These are phyloP conservation scores for Styphnolobium japonicum DNA, from an alignment of 306 rosid genomes.

Conservation along the genomic window DNA sequence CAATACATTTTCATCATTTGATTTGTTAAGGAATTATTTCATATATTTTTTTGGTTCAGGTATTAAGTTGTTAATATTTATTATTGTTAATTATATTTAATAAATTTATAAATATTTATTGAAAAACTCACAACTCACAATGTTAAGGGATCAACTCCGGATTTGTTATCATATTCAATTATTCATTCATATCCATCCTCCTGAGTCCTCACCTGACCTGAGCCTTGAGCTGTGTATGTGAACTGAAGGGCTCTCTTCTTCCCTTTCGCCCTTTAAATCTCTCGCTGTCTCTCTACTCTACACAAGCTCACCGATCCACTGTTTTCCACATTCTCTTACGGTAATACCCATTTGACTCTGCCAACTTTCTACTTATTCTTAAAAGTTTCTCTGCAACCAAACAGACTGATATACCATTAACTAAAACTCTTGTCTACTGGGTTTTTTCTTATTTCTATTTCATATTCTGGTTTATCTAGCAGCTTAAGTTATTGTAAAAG, in stretches of 20 bases:
- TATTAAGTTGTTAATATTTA: too few relatives aligned
- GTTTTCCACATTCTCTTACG: constrained; percentile 22
- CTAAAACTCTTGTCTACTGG: background rate
- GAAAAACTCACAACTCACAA: too few relatives aligned
- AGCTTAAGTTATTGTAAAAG: constrained; percentile 4
- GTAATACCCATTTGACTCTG: too few relatives aligned
- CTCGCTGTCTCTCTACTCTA: background rate
- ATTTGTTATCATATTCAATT: too few relatives aligned
- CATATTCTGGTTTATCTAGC: background rate
- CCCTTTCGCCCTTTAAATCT: background rate
- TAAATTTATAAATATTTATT: too few relatives aligned
- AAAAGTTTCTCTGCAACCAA: background rate
- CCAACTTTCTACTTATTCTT: background rate
- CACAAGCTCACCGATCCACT: constrained; percentile 36
- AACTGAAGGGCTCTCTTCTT: background rate
- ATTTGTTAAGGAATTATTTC: too few relatives aligned
- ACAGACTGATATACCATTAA: background rate
- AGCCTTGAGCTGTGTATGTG: background rate
- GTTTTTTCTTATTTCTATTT: background rate
- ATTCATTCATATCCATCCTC: constrained; percentile 10
- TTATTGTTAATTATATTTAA: too few relatives aligned
- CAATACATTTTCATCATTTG: background rate
- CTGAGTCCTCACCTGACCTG: background rate
- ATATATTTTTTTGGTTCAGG: too few relatives aligned
- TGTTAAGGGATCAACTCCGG: too few relatives aligned